Evolutionary conservation across 2,329 filamentous ascomycete genomes (phyloP), one percentile per base, ranked within the genome.

Genomic region (Scedosporium aurantiacum): DNA sequence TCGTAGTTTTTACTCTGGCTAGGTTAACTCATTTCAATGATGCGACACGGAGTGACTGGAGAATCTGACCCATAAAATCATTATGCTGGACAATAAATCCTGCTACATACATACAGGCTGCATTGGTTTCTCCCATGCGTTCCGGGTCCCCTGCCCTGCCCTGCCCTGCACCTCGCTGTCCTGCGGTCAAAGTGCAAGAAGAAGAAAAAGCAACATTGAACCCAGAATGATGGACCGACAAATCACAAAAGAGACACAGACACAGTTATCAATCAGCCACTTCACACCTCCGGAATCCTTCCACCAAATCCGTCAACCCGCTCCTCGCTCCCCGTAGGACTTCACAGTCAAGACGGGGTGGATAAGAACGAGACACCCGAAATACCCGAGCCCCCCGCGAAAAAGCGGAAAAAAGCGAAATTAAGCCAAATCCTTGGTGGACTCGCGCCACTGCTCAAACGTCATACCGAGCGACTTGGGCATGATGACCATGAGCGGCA

Each of bases 401-500:
- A n/a, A n/a, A n/a, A n/a, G n/a, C n/a, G n/a, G 2, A 21, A 47
- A 18, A 14, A n/a, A 40, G 23, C 27, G 14, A 18, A 50, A 47
- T 40, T 56, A 60, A 10, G 59, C 59, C 59, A 40, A 12, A 14
- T 55, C 41, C 37, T 37, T 43, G 18, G 59, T 60, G n/a, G 62
- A 62, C 27, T 62, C 64, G 21, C 64, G 64, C 74, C 73, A 74
- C 61, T 75, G 69, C 23, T 68, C 66, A 64, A 75, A 75, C 1
- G 63, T 71, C 66, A 72, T 63, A 12, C 69, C 70, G 4, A 66
- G 64, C 3, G 68, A 70, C 54, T 64, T 65, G 5, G 75, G 75
- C 74, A 77, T 74, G 64, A 68, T 71, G 37, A 76, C 72, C 75
- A 76, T 76, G 14, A 77, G 67, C 1, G 75, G 75, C 52, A 75